Evolutionary conservation across 1,284 basidiomycete species (phyloP), one percentile per base, ranked within the genome.

Genomic region (Calocybe gambosa): DNA sequence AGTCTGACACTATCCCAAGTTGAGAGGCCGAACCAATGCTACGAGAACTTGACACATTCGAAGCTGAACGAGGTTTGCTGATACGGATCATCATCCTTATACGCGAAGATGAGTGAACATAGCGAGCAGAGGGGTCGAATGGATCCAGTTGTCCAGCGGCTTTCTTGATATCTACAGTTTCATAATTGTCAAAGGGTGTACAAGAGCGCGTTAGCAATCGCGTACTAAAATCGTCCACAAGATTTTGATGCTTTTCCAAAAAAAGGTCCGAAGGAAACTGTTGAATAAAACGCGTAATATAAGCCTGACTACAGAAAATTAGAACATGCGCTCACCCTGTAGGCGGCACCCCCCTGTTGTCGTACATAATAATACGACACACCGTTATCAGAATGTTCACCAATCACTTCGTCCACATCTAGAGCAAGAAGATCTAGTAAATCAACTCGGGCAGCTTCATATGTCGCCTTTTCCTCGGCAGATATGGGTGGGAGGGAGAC

Each of bases 101-200:
- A 33, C 83, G 80, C 46, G 77, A 78, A 16, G 67, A 58, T n/a
- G 77, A 77, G 54, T 86, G 80, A 5, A 89, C 69, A 50, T 77
- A 71, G n/a, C 59, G 50, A 1, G 75, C 75, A 20, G 73, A 70
- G n/a, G 84, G 83, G 56, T 86, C 75, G 58, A 89, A 88, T 0
- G 61, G 57, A 0, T 60, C 61, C 19, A 83, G 63, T 5, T 58
- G 51, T 16, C 73, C 74, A 2, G 56, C 57, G 33, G 49, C 57
- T 55, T 77, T 73, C 52, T 65, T 70, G 36, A 54, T 61, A 50
- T 70, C 80, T 82, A 46, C 12, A 35, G 21, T 26, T 7, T 18
- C 16, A 39, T 23, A 38, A 43, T 49, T 23, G 39, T 34, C 47
- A 41, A 20, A 20, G 42, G 50, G 16, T n/a, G 33, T 44, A 26